These are phyloP conservation scores for Monosporascus sp. DNA, from an alignment of 2,329 filamentous ascomycete genomes.

Conservation along the genomic window DNA sequence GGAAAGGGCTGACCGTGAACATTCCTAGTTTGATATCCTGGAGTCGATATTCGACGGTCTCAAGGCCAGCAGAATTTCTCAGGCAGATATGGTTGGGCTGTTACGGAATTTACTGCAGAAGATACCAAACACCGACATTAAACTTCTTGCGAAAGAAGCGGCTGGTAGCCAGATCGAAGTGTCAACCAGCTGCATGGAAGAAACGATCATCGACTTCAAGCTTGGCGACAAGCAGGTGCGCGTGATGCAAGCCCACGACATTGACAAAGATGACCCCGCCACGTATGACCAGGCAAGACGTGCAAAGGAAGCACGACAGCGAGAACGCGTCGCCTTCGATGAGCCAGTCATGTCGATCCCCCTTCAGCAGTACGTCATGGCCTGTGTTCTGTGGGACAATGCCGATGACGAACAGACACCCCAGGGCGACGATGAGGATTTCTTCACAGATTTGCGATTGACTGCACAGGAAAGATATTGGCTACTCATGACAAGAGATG, in stretches of 20 bases:
- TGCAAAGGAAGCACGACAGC: not conserved
- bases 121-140: not conserved
- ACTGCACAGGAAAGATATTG: not conserved
- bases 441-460: not conserved
- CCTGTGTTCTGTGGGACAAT: not conserved
- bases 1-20: not conserved
- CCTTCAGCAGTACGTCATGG: constrained; percentile 5
- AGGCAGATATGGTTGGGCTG: no score
- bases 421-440: not conserved
- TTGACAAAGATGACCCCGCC: constrained; percentile 1
- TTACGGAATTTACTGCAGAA: not conserved
- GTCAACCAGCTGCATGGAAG: not conserved
- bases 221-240: constrained; percentile 1
- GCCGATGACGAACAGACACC: not conserved
- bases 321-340: not conserved
- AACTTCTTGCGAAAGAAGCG: no score
- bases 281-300: not conserved
- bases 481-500: constrained; percentile 1
- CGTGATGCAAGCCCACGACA: constrained; percentile 6
- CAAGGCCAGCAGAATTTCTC: no score
- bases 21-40: not conserved
- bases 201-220: not conserved
- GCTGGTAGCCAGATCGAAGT: no score
- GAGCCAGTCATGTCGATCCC: constrained; percentile 1
- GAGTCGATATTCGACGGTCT: not conserved